Evolutionary conservation across 2,329 filamentous ascomycete genomes (phyloP), one percentile per base, ranked within the genome.

Genomic region (Hypoxylon rubiginosum): DNA sequence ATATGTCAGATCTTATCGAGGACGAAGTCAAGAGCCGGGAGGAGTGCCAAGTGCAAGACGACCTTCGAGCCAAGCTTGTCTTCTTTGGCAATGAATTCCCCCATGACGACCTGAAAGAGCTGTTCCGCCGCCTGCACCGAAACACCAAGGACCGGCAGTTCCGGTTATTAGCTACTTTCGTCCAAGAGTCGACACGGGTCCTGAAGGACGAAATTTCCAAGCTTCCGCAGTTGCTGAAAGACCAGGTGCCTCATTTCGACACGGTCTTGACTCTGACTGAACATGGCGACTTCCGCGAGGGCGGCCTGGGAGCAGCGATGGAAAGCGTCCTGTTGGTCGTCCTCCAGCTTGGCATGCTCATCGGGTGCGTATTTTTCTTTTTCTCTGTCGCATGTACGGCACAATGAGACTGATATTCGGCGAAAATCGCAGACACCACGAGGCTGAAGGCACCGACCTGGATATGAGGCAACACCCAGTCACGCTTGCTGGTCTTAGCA

Each of bases 11-110:
- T 30, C 28, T 30, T 30, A 30, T 30, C 28, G 28, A 30, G 28
- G 28, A 30, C 28, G 28, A 30, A 30, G 28, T 30, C 28, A 30
- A 30, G 28, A 30, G 9, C 28, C 28, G 28, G 28, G 28, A 30
- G 28, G 28, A 30, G 28, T 9, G 28, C 28, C 28, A 30, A 30
- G 28, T 30, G 28, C 28, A 30, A 30, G 28, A 30, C 28, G 28
- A 30, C 28, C 28, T 30, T 30, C 28, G 28, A 30, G 28, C 28
- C 28, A 76, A 75, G 62, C 51, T 84, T 34, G 55, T 77, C n/a
- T 83, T 79, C 70, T 84, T 84, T 72, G 78, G 80, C 66, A 82
- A 84, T 62, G 82, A 84, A 64, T 83, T 85, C 55, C 83, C 83
- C 0, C 75, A 73, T n/a, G 82, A 84, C 39, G 79, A 84, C 64